Conservation (phyloP, 176 grass and related monocot species). For the Juncus inflexus region DNA sequence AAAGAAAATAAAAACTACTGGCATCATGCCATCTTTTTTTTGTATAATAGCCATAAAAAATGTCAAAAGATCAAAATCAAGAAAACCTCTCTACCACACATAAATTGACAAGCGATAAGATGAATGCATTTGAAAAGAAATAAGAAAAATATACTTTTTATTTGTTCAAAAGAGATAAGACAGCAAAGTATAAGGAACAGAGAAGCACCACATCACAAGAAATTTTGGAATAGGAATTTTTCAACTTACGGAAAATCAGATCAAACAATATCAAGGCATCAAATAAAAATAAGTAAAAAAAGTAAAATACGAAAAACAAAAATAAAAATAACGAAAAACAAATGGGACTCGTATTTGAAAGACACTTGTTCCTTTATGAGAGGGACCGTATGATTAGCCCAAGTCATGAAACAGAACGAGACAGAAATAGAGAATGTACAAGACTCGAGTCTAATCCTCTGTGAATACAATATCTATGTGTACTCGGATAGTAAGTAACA, state of each 20-base stretch:
- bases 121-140: not conserved
- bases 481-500: too few species aligned
- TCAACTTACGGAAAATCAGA: slow-evolving; percentile 8
- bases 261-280: not conserved
- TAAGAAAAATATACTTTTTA: not conserved
- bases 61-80: not conserved
- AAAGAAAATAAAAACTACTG: slow-evolving; percentile 7
- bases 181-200: slow-evolving; percentile 33
- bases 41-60: not conserved
- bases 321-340: slow-evolving; percentile 1
- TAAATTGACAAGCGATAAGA: not conserved
- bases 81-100: not conserved
- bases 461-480: too few species aligned
- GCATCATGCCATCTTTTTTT: slow-evolving; percentile 1
- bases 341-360: slow-evolving; percentile 16
- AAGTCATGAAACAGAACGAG: slow-evolving; percentile 4
- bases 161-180: slow-evolving; percentile 29
- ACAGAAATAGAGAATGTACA: slow-evolving; percentile 23
- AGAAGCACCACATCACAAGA: slow-evolving; percentile 37
- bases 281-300: slow-evolving; percentile 1
- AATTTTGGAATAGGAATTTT: slow-evolving; percentile 18
- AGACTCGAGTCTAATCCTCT: not conserved
- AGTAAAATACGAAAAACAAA: not conserved
- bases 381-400: slow-evolving; percentile 7
- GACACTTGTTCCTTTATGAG: slow-evolving; percentile 23